These are phyloP conservation scores for Artomyces pyxidatus DNA, from an alignment of 768 basidiomycete genomes.

Conservation along the genomic window DNA sequence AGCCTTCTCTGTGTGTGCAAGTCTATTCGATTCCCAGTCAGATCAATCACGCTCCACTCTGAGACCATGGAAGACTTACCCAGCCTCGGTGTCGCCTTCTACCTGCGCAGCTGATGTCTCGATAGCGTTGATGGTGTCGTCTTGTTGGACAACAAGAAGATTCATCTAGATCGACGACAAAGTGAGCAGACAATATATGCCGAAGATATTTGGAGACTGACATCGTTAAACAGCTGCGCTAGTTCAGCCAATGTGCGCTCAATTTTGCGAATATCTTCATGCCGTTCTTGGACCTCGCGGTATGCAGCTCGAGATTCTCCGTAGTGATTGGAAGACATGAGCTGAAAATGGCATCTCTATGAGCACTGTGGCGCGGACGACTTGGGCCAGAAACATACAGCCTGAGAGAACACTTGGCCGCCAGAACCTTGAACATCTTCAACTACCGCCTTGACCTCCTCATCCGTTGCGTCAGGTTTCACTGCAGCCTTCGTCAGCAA, in stretches of 20 bases:
- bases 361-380: too few species aligned
- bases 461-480: slow-evolving; percentile 87
- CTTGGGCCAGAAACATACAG: too few species aligned
- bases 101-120: slow-evolving; percentile 57
- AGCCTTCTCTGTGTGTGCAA: slow-evolving; percentile 56
- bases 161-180: slow-evolving; percentile 55
- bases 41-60: too few species aligned
- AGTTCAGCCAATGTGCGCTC: slow-evolving; percentile 85
- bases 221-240: slow-evolving; percentile 82
- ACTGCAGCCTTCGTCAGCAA: slow-evolving; percentile 34
- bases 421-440: slow-evolving; percentile 66
- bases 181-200: neutral
- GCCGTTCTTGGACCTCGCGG: slow-evolving; percentile 83
- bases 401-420: slow-evolving; percentile 83
- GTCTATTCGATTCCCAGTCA: too few species aligned
- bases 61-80: slow-evolving; percentile 35
- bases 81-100: slow-evolving; percentile 60
- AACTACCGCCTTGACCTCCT: slow-evolving; percentile 82
- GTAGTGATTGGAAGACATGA: slow-evolving; percentile 72
- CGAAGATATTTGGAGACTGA: slow-evolving; percentile 23
- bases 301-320: slow-evolving; percentile 77
- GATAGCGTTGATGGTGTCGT: slow-evolving; percentile 59
- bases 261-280: slow-evolving; percentile 77
- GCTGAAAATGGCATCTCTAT: too few species aligned
- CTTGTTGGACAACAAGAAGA: slow-evolving; percentile 69